Conservation (phyloP, 140 eudicot genomes). For the Erigeron philadelphicus region DNA sequence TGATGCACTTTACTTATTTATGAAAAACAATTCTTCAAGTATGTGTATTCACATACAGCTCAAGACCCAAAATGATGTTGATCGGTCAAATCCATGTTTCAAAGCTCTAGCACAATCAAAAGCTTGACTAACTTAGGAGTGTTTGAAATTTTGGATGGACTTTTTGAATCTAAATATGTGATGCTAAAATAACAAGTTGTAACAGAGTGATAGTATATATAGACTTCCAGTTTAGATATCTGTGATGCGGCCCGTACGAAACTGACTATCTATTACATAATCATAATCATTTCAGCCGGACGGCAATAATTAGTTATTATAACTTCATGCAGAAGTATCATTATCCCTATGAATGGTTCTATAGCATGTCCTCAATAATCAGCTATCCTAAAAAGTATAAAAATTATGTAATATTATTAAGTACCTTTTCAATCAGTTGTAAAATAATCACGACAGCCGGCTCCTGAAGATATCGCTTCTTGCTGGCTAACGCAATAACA, state of each 20-base stretch:
- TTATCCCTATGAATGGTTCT: background rate
- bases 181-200: too few species aligned
- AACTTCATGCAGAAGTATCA: background rate
- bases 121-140: background rate
- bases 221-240: too few species aligned
- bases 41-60: too few species aligned
- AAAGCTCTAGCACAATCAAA: background rate
- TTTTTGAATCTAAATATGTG: too few species aligned
- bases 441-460: slow-evolving; percentile 63
- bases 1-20: too few species aligned
- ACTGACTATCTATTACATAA: too few species aligned
- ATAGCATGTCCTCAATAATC: background rate
- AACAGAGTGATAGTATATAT: too few species aligned
- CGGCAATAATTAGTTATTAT: background rate
- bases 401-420: background rate
- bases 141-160: too few species aligned
- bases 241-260: too few species aligned
- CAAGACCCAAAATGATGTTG: background rate
- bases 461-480: slow-evolving; percentile 83
- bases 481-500: slow-evolving; percentile 62
- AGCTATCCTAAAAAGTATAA: background rate
- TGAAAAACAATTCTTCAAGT: too few species aligned
- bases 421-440: slow-evolving; percentile 77
- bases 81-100: background rate
- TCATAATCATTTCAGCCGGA: too few species aligned